Evolutionary conservation across 2,329 filamentous ascomycete genomes (phyloP).

Genomic region (Verticillium tricorpus): DNA sequence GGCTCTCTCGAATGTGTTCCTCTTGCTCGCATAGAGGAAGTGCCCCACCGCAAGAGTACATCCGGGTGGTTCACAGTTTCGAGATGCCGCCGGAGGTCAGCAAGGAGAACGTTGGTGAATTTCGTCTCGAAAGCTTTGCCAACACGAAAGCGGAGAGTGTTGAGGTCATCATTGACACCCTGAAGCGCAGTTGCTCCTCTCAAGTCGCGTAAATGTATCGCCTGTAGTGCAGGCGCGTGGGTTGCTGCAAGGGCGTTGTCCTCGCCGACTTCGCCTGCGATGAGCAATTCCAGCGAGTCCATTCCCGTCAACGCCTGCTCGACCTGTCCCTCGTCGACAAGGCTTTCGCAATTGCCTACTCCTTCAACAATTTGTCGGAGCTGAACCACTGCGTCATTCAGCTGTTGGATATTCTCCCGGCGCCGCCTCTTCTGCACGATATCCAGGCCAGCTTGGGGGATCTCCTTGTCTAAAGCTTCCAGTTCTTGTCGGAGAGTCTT

Average conservation of each 20-base stretch:
- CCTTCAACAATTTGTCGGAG: conserved; percentile 73
- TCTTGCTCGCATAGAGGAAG: conserved; percentile 66
- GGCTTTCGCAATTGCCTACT: conserved; percentile 69
- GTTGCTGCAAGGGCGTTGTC: conserved; percentile 20
- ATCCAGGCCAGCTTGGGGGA: conserved; percentile 79
- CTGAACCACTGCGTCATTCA: conserved; percentile 80
- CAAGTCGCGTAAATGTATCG: conserved; percentile 58
- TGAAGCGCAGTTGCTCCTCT: conserved; percentile 74
- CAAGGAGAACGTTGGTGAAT: conserved; percentile 73
- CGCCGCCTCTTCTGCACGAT: conserved; percentile 79
- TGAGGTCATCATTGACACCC: conserved; percentile 72
- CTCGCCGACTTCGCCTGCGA: conserved; percentile 62
- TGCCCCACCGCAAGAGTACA: conserved; percentile 81
- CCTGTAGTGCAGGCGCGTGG: conserved; percentile 18
- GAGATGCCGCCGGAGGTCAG: conserved; percentile 76
- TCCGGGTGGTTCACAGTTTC: conserved; percentile 65
- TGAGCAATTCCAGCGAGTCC: conserved; percentile 72
- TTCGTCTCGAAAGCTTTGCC: conserved; percentile 81
- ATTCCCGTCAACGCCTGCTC: conserved; percentile 76
- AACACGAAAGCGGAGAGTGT: conserved; percentile 71
- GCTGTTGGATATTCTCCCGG: conserved; percentile 76
- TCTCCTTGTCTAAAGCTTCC: conserved; percentile 75
- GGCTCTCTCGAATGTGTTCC: conserved; percentile 63
- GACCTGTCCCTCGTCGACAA: conserved; percentile 80
- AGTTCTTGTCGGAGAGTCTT: conserved; percentile 76